A percentile compares a stretch with the other conserved stretches of the same genome.
These are phyloP conservation scores for Ceratocystiopsis minuta DNA, from an alignment of 2,329 filamentous ascomycete species.

Conservation along the genomic window DNA sequence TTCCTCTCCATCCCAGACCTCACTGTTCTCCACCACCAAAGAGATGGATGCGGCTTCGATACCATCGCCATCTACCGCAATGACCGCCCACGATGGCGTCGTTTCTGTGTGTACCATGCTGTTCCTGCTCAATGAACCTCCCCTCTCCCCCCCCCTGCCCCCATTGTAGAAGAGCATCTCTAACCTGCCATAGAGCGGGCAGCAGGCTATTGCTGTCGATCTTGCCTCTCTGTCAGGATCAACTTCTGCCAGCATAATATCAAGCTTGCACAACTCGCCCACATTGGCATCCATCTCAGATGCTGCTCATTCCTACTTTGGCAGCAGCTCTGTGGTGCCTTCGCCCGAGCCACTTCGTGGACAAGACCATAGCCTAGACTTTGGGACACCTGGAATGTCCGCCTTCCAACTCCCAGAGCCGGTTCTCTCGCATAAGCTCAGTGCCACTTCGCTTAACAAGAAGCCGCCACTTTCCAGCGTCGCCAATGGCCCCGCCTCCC, in stretches of 20 bases:
- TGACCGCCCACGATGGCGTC: too few species aligned
- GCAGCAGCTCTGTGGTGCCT: conserved; percentile 43
- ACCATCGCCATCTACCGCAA: too few species aligned
- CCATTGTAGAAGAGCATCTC: too few species aligned
- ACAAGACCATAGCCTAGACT: conserved; percentile 19
- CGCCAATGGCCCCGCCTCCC: conserved; percentile 33
- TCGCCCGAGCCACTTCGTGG: conserved; percentile 47
- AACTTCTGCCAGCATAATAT: conserved; percentile 32
- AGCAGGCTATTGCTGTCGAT: not conserved
- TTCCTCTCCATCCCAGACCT: too few species aligned
- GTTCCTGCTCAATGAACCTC: too few species aligned
- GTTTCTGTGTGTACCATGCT: too few species aligned
- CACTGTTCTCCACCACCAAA: too few species aligned
- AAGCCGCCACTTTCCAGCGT: not conserved
- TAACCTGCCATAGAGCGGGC: too few species aligned
- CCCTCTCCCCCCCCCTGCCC: too few species aligned
- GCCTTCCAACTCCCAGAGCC: conserved; percentile 58
- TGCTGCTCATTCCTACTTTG: conserved; percentile 26
- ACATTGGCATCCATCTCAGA: conserved; percentile 32
- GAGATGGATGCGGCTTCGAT: too few species aligned
- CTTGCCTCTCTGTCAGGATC: not conserved
- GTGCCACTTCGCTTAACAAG: conserved; percentile 35
- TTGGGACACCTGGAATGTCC: conserved; percentile 29
- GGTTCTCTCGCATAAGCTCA: conserved; percentile 41
- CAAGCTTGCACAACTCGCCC: conserved; percentile 38